Percentiles rank a stretch among this genome's conserved stretches.
Evolutionary conservation across 495 filamentous ascomycete genomes (phyloP).

Genomic region (Penicillium malachiteum): DNA sequence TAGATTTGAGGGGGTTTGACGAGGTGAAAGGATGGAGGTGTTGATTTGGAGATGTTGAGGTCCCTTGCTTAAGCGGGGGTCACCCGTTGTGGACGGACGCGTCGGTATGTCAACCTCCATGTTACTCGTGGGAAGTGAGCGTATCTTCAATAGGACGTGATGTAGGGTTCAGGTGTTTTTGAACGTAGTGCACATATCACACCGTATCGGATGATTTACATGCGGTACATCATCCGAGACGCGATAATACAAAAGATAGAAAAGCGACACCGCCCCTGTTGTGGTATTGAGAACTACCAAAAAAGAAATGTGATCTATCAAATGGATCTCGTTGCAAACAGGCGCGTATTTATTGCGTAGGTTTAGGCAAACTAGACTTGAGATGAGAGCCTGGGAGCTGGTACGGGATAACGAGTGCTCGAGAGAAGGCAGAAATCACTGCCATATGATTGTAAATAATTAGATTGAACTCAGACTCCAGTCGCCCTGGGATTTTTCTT

Average conservation of each 20-base stretch:
- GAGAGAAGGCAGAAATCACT: background rate
- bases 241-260: background rate
- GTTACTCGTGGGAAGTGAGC: background rate
- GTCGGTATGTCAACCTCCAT: background rate
- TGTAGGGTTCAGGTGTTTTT: too few relatives aligned
- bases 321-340: background rate
- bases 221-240: too few relatives aligned
- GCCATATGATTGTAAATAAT: background rate
- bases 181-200: too few relatives aligned
- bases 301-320: background rate
- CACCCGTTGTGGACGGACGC: background rate
- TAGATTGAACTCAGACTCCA: background rate
- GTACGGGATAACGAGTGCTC: background rate
- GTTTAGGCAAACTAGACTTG: background rate
- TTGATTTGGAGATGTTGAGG: background rate
- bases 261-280: background rate
- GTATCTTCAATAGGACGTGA: too few relatives aligned
- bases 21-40: background rate
- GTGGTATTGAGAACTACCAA: background rate
- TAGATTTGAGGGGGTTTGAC: background rate
- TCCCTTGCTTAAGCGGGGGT: background rate
- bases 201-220: too few relatives aligned
- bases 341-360: background rate
- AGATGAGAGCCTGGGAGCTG: background rate
- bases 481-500: background rate